Percentiles rank a stretch among this genome's conserved stretches.
Evolutionary conservation across 768 basidiomycete genomes (phyloP).

Genomic region (Leccinellum luteum): DNA sequence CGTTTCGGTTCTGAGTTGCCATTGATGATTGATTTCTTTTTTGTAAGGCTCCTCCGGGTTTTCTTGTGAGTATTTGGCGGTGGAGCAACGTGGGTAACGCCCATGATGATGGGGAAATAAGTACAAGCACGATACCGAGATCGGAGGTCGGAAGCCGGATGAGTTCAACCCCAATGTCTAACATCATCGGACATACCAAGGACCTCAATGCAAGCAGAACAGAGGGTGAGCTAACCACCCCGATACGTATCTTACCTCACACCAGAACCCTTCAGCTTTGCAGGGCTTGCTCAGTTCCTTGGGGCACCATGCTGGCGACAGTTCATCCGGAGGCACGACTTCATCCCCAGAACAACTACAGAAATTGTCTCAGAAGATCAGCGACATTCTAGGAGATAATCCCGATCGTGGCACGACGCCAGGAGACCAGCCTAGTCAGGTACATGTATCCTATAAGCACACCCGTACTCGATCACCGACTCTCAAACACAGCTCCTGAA

Average conservation of each 20-base stretch:
- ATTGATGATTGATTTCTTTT: slow-evolving; percentile 31
- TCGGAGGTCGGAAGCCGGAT: slow-evolving; percentile 18
- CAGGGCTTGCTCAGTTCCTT: slow-evolving; percentile 40
- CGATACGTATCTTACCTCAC: slow-evolving; percentile 5
- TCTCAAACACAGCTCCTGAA: slow-evolving; percentile 52
- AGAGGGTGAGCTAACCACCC: slow-evolving; percentile 35
- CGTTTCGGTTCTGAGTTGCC: slow-evolving; percentile 6
- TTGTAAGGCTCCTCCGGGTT: slow-evolving; percentile 42
- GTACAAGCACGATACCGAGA: too few relatives aligned
- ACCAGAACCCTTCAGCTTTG: slow-evolving; percentile 31
- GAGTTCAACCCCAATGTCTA: too few relatives aligned
- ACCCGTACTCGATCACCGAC: slow-evolving; percentile 21
- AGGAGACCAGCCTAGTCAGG: slow-evolving; percentile 62
- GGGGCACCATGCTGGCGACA: slow-evolving; percentile 21
- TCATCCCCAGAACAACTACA: slow-evolving; percentile 48
- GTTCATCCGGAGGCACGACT: slow-evolving; percentile 18
- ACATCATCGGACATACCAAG: slow-evolving; percentile 11
- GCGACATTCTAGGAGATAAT: slow-evolving; percentile 48
- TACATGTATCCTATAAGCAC: slow-evolving; percentile 34
- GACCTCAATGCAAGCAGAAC: slow-evolving; percentile 32
- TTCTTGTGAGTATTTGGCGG: slow-evolving; percentile 38
- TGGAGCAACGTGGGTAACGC: slow-evolving; percentile 38
- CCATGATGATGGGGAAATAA: slow-evolving; percentile 36
- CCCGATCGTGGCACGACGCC: slow-evolving; percentile 36
- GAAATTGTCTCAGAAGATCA: slow-evolving; percentile 58